These are phyloP conservation scores for Clarkia xantiana DNA, from an alignment of 345 rosid genomes.

Conservation along the genomic window DNA sequence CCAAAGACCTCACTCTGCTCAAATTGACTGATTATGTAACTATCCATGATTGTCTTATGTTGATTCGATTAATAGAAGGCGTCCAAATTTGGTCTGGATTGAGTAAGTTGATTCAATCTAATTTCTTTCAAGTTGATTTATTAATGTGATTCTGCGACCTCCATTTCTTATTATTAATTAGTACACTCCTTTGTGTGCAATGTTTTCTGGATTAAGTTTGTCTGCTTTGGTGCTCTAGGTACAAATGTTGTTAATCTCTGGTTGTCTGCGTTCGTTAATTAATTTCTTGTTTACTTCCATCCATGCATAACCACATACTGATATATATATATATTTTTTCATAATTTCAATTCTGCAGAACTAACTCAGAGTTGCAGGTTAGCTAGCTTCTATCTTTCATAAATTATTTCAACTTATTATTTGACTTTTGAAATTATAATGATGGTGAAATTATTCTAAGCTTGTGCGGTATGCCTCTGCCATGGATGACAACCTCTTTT, in stretches of 20 bases:
- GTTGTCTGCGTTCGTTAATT: neutral
- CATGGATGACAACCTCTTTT: too few species aligned
- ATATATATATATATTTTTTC: constrained; percentile 17
- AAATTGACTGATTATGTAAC: too few species aligned
- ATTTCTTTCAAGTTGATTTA: too few species aligned
- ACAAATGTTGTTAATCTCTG: neutral
- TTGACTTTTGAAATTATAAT: neutral
- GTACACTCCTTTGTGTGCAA: too few species aligned
- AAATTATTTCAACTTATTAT: neutral
- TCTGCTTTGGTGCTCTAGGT: neutral
- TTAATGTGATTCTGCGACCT: too few species aligned
- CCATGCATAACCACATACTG: constrained; percentile 9
- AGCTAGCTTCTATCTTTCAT: constrained; percentile 12
- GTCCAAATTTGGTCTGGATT: too few species aligned
- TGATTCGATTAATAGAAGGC: too few species aligned
- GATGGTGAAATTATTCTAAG: neutral
- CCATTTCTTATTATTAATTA: neutral
- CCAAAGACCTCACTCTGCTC: too few species aligned
- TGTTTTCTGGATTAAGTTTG: neutral
- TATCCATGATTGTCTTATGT: too few species aligned
- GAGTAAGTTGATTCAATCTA: too few species aligned
- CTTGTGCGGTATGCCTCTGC: too few species aligned
- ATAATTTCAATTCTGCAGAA: constrained; percentile 27
- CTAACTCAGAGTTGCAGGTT: constrained; percentile 34
- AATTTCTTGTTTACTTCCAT: constrained; percentile 3